Evolutionary conservation across 371 early-diverging fungal genomes (phyloP).

Genomic region (Smittium culicis): DNA sequence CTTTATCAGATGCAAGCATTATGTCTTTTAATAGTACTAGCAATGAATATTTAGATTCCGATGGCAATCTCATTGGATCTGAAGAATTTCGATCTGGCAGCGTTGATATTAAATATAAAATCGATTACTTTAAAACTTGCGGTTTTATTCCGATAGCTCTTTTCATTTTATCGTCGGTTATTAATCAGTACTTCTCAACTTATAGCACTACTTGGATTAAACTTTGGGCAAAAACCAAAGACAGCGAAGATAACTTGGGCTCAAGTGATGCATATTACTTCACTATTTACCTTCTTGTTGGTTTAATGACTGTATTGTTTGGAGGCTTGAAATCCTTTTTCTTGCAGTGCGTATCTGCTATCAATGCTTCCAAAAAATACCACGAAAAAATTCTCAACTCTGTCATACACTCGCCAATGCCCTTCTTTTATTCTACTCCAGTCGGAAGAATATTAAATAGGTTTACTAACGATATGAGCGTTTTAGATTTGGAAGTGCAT

Average conservation of each 20-base stretch:
- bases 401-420: constrained; percentile 36
- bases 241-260: neutral
- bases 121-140: neutral
- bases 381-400: neutral
- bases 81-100: neutral
- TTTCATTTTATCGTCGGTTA: neutral
- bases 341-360: neutral
- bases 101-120: neutral
- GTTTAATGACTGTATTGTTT: neutral
- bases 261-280: neutral
- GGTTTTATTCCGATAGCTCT: neutral
- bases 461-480: constrained; percentile 73
- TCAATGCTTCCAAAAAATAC: neutral
- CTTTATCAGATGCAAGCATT: too few relatives aligned
- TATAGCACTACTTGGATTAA: neutral
- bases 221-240: neutral
- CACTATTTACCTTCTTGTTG: neutral
- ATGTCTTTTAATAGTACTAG: neutral
- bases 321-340: neutral
- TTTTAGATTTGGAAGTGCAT: constrained; percentile 55
- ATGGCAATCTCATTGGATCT: neutral
- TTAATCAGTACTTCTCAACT: neutral
- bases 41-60: neutral
- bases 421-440: constrained; percentile 80
- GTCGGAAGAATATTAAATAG: constrained; percentile 76